Evolutionary conservation across 768 basidiomycete genomes (phyloP).

Genomic region (Coprinopsis marcescibilis): DNA sequence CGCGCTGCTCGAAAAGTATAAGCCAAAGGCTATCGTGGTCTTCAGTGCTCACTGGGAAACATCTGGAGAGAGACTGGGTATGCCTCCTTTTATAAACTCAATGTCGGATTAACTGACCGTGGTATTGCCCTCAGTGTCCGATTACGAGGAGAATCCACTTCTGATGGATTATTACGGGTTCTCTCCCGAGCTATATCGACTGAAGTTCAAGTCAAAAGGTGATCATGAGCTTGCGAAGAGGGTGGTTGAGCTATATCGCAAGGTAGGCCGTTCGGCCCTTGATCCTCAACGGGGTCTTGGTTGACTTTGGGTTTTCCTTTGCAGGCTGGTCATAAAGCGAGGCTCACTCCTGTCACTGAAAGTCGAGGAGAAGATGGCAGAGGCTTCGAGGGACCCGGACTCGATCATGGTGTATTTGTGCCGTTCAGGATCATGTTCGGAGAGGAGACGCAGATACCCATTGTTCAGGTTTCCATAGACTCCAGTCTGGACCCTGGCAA

Average conservation of each 20-base stretch:
- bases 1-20: conserved; percentile 59
- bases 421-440: conserved; percentile 80
- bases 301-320: too few relatives aligned
- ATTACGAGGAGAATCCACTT: conserved; percentile 71
- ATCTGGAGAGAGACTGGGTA: conserved; percentile 48
- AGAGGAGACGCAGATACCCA: conserved; percentile 52
- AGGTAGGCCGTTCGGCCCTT: conserved; percentile 27
- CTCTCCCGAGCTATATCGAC: conserved; percentile 46
- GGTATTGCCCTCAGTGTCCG: conserved; percentile 44
- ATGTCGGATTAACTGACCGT: conserved; percentile 1
- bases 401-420: conserved; percentile 78
- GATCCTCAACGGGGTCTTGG: not conserved
- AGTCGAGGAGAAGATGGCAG: conserved; percentile 60
- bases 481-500: conserved; percentile 48
- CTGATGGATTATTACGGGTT: conserved; percentile 76
- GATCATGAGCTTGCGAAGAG: conserved; percentile 50
- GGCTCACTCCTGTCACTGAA: conserved; percentile 44
- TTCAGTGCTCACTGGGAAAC: conserved; percentile 87
- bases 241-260: conserved; percentile 54
- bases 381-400: conserved; percentile 56
- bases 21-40: conserved; percentile 73
- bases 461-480: conserved; percentile 69
- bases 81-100: not conserved
- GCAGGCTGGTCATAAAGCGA: conserved; percentile 50
- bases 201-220: conserved; percentile 66